Evolutionary conservation across 805 yeast species (phyloP).

Genomic region (Ogataea ganodermae): DNA sequence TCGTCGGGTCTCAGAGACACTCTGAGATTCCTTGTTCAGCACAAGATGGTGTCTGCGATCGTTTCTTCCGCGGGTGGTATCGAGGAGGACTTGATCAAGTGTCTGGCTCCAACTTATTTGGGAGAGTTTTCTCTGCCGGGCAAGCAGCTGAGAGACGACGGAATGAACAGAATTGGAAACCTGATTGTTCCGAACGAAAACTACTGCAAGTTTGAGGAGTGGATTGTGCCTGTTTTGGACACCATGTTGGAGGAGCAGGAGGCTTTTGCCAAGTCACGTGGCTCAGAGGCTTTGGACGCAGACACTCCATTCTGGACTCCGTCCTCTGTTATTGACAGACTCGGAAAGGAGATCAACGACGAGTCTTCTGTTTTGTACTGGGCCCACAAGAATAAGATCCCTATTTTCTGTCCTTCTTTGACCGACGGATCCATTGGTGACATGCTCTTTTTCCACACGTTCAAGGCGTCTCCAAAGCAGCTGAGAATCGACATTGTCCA

Average conservation of each 20-base stretch:
- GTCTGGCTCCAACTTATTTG: constrained; percentile 93
- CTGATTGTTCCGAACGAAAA: constrained; percentile 96
- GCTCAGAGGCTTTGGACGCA: constrained; percentile 60
- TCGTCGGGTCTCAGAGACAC: constrained; percentile 94
- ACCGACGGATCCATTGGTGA: constrained; percentile 99
- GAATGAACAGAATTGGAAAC: constrained; percentile 97
- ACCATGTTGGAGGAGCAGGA: constrained; percentile 88
- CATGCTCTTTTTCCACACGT: constrained; percentile 98
- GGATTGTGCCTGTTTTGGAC: constrained; percentile 95
- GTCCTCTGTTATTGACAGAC: constrained; percentile 83
- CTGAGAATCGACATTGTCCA: constrained; percentile 89
- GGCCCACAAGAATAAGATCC: constrained; percentile 97
- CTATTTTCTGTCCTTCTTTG: constrained; percentile 94
- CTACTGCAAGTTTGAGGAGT: constrained; percentile 96
- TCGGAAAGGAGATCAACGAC: constrained; percentile 94
- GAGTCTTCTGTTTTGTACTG: constrained; percentile 93
- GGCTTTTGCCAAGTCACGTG: constrained; percentile 54
- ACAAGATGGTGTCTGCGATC: constrained; percentile 91
- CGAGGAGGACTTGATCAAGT: constrained; percentile 95
- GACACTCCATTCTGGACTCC: constrained; percentile 90
- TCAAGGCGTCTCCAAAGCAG: constrained; percentile 88
- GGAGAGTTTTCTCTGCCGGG: constrained; percentile 91
- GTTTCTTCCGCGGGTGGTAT: constrained; percentile 99
- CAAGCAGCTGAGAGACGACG: constrained; percentile 80
- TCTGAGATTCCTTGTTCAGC: constrained; percentile 82